Conservation (phyloP, 441 rosid genomes). For the Gossypium gossypioides region DNA sequence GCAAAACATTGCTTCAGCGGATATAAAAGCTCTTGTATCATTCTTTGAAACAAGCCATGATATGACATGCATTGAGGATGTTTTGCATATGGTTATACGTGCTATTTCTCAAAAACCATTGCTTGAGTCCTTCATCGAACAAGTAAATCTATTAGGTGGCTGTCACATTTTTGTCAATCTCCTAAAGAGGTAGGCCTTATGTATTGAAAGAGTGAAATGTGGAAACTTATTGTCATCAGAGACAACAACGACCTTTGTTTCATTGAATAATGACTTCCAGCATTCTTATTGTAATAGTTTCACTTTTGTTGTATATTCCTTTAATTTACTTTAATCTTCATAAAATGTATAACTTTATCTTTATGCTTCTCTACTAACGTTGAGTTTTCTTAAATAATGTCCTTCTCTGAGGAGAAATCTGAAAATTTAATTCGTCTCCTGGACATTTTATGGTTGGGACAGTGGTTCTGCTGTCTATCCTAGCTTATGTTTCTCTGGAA, state of each 20-base stretch:
- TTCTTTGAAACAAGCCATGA: constrained; percentile 91
- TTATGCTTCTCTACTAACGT: not conserved
- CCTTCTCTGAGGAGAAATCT: constrained; percentile 3
- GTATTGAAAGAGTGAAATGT: constrained; percentile 7
- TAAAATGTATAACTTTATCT: not conserved
- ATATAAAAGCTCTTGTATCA: constrained; percentile 66
- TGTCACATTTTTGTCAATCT: constrained; percentile 86
- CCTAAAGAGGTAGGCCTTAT: constrained; percentile 61
- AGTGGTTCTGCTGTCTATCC: not conserved
- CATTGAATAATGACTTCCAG: constrained; percentile 1
- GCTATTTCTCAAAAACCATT: constrained; percentile 69
- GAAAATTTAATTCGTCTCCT: not conserved
- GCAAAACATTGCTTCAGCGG: constrained; percentile 59
- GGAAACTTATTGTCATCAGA: not conserved
- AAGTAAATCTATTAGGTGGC: constrained; percentile 78
- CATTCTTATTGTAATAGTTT: not conserved
- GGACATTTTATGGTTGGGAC: too few species aligned
- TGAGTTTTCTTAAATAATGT: not conserved
- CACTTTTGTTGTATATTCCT: not conserved
- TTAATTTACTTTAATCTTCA: not conserved
- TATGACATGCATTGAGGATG: constrained; percentile 88
- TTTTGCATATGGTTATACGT: constrained; percentile 87
- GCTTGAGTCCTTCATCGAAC: constrained; percentile 79
- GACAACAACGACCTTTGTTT: not conserved
- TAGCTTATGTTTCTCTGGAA: not conserved